Percentiles rank a stretch among this genome's conserved stretches.
Evolutionary conservation across 2,329 filamentous ascomycete genomes (phyloP).

Genomic region (Dactylellina leptospora): DNA sequence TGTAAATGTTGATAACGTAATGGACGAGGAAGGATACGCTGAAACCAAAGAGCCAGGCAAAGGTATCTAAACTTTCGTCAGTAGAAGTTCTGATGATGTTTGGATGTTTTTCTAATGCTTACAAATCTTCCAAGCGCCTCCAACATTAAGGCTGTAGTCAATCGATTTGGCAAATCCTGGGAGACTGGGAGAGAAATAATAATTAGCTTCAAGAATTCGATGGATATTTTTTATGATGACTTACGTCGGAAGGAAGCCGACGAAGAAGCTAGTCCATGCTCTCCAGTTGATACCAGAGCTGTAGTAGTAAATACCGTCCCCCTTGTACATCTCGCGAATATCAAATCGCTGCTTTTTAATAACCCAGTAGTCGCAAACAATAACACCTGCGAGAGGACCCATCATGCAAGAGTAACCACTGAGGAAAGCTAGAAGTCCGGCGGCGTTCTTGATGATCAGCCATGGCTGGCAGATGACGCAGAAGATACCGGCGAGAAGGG

Average conservation of each 20-base stretch:
- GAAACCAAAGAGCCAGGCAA: slow-evolving; percentile 62
- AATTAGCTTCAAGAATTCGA: neutral
- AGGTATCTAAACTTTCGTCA: slow-evolving; percentile 59
- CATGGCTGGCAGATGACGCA: slow-evolving; percentile 63
- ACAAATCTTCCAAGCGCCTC: slow-evolving; percentile 60
- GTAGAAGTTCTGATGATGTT: slow-evolving; percentile 4
- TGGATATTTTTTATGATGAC: neutral
- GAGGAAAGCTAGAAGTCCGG: slow-evolving; percentile 61
- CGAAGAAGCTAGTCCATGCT: slow-evolving; percentile 58
- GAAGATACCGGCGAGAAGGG: slow-evolving; percentile 63
- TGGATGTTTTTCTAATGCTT: slow-evolving; percentile 7
- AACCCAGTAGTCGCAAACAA: slow-evolving; percentile 62
- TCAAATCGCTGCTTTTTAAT: slow-evolving; percentile 61
- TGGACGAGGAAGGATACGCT: slow-evolving; percentile 59
- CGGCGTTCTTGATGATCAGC: slow-evolving; percentile 63
- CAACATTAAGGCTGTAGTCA: slow-evolving; percentile 59
- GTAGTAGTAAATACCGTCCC: slow-evolving; percentile 61
- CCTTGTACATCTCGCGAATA: slow-evolving; percentile 62
- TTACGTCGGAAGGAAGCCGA: slow-evolving; percentile 58
- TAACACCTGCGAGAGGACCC: slow-evolving; percentile 62
- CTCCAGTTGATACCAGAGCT: slow-evolving; percentile 59
- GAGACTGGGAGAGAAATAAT: slow-evolving; percentile 56
- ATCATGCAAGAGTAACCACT: slow-evolving; percentile 60
- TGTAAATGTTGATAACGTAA: slow-evolving; percentile 61
- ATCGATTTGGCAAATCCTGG: slow-evolving; percentile 62